phyloP scores from a whole-genome alignment of 768 basidiomycete genomes.

The Chalciporus piperatus region DNA sequence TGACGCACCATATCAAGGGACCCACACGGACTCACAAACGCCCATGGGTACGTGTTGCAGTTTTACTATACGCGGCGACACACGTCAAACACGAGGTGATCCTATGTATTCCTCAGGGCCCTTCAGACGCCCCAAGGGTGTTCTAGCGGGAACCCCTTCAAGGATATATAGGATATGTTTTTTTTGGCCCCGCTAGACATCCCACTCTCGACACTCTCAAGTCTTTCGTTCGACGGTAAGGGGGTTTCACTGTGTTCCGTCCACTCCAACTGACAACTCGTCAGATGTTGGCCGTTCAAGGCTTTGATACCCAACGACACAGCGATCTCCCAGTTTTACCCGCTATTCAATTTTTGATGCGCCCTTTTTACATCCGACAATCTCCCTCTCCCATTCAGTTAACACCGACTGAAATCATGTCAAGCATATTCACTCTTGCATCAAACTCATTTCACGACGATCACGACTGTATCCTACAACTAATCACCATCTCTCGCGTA shows the following conservation, averaged over 20 bases:
- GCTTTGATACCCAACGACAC: neutral
- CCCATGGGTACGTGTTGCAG: neutral
- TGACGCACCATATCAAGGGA: neutral
- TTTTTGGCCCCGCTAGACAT: neutral
- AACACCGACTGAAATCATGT: slow-evolving; percentile 37
- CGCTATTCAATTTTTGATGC: neutral
- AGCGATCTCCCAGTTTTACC: neutral
- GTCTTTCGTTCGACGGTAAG: neutral
- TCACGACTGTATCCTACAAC: slow-evolving; percentile 24
- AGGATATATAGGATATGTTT: neutral
- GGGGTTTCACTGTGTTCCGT: no score
- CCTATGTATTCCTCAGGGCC: slow-evolving; percentile 12
- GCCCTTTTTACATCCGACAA: neutral
- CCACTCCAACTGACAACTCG: no score
- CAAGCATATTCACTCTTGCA: slow-evolving; percentile 35
- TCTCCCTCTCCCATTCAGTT: neutral
- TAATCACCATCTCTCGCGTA: slow-evolving; percentile 44
- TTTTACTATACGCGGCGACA: slow-evolving; percentile 3
- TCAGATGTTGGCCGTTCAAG: slow-evolving; percentile 14
- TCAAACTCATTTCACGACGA: slow-evolving; percentile 26
- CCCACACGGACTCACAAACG: slow-evolving; percentile 1
- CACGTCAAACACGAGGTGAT: slow-evolving; percentile 23
- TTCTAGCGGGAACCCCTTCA: neutral
- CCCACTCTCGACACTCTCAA: neutral
- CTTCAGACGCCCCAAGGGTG: slow-evolving; percentile 4